These are phyloP conservation scores for Lactarius hatsudake DNA, from an alignment of 768 basidiomycete genomes.

Conservation along the genomic window DNA sequence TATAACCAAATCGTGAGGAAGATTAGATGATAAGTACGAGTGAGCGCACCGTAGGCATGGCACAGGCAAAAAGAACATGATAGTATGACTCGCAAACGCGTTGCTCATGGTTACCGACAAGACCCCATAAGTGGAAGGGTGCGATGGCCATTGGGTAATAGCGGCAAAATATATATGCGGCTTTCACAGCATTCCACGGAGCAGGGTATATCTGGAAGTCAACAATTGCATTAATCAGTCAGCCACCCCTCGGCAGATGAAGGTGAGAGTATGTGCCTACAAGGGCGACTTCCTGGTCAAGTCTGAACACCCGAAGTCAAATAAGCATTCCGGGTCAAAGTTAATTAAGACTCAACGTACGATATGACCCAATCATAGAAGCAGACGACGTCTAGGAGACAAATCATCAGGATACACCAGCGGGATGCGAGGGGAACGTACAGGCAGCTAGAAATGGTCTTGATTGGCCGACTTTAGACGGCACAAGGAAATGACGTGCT, in stretches of 20 bases:
- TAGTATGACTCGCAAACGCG: neutral
- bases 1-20: neutral
- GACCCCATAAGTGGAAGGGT: slow-evolving; percentile 22
- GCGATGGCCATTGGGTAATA: slow-evolving; percentile 21
- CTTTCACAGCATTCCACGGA: slow-evolving; percentile 19
- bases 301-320: slow-evolving; percentile 4
- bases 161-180: slow-evolving; percentile 24
- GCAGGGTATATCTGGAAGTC: slow-evolving; percentile 17
- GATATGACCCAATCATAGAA: slow-evolving; percentile 28
- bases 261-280: neutral
- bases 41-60: slow-evolving; percentile 18
- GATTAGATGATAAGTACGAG: neutral
- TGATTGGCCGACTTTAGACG: neutral
- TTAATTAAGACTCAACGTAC: slow-evolving; percentile 16
- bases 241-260: neutral
- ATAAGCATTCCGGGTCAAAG: neutral
- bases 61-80: slow-evolving; percentile 17
- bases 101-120: neutral
- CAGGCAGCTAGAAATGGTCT: neutral
- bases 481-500: neutral
- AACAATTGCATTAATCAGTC: neutral
- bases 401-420: neutral
- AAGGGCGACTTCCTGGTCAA: slow-evolving; percentile 17
- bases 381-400: slow-evolving; percentile 14
- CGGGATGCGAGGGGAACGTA: neutral